Conservation (phyloP, 2,329 filamentous ascomycete genomes). For the Neonectria magnoliae region DNA sequence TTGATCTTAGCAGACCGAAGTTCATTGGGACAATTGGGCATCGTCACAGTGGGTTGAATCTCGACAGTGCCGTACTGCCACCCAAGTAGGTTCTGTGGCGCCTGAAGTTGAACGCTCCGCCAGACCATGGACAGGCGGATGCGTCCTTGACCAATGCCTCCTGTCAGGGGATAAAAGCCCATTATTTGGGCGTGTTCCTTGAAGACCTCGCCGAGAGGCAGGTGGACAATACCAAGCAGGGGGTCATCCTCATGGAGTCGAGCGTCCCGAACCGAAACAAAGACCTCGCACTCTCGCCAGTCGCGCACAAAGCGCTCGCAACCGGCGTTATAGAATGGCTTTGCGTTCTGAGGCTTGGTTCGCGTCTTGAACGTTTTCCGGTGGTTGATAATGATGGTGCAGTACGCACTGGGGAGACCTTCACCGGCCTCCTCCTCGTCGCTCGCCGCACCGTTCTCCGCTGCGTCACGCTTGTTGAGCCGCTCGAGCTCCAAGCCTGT, state of each 20-base stretch:
- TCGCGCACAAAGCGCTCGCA: constrained; percentile 78
- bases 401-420: constrained; percentile 75
- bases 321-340: constrained; percentile 82
- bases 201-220: constrained; percentile 71
- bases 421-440: constrained; percentile 70
- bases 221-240: constrained; percentile 74
- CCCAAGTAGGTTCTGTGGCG: constrained; percentile 67
- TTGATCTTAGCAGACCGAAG: constrained; percentile 65
- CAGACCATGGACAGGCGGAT: constrained; percentile 77
- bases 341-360: constrained; percentile 81
- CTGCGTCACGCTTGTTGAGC: constrained; percentile 65
- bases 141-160: constrained; percentile 78
- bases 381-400: constrained; percentile 78
- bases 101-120: constrained; percentile 72
- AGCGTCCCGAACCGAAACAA: constrained; percentile 73
- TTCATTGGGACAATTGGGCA: constrained; percentile 57
- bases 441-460: constrained; percentile 56
- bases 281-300: constrained; percentile 73
- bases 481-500: constrained; percentile 72
- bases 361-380: constrained; percentile 75
- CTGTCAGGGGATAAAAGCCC: constrained; percentile 72
- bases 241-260: constrained; percentile 76
- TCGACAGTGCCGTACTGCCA: constrained; percentile 80
- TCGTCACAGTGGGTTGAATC: constrained; percentile 61
- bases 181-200: constrained; percentile 71